A percentile compares a stretch with the other conserved stretches of the same genome.
Evolutionary conservation across 163 green algal species (phyloP).

Genomic region (Trebouxiophyceae sp.): DNA sequence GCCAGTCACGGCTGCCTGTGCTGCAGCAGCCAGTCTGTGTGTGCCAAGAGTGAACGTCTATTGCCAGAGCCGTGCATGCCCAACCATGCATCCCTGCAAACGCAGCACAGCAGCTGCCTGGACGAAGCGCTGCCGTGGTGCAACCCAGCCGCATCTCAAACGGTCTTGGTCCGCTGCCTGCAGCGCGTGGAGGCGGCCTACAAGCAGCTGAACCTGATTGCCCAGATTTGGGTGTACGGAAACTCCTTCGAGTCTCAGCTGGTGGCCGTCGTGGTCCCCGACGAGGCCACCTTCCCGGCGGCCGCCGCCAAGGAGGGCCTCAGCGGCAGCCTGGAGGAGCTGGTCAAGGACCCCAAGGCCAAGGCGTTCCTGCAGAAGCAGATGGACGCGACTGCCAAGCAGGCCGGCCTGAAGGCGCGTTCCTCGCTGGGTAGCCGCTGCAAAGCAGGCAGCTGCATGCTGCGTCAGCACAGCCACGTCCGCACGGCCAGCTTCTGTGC

Average conservation of each 20-base stretch:
- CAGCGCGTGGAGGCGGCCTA: constrained; percentile 86
- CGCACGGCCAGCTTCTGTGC: not conserved
- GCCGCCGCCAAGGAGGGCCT: constrained; percentile 31
- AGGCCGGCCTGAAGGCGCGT: constrained; percentile 43
- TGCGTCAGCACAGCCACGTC: not conserved
- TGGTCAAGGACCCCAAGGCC: constrained; percentile 31
- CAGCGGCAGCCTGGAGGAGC: constrained; percentile 18
- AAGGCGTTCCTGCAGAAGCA: constrained; percentile 39
- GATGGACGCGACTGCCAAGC: constrained; percentile 35
- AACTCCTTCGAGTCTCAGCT: constrained; percentile 36
- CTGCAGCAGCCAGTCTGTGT: too few species aligned
- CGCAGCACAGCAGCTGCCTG: too few species aligned
- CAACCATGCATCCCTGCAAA: too few species aligned
- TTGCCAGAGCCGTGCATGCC: too few species aligned
- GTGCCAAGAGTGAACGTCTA: too few species aligned
- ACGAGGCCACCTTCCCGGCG: constrained; percentile 18
- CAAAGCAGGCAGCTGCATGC: not conserved
- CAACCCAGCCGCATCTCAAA: too few species aligned
- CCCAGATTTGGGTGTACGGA: constrained; percentile 64
- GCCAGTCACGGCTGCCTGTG: too few species aligned
- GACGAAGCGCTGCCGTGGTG: too few species aligned
- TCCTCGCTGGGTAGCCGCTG: not conserved
- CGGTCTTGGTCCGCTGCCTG: too few species aligned
- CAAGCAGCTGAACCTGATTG: constrained; percentile 66
- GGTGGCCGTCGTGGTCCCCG: constrained; percentile 69